Evolutionary conservation across 768 basidiomycete species (phyloP).

Genomic region (Mycena epipterygia): DNA sequence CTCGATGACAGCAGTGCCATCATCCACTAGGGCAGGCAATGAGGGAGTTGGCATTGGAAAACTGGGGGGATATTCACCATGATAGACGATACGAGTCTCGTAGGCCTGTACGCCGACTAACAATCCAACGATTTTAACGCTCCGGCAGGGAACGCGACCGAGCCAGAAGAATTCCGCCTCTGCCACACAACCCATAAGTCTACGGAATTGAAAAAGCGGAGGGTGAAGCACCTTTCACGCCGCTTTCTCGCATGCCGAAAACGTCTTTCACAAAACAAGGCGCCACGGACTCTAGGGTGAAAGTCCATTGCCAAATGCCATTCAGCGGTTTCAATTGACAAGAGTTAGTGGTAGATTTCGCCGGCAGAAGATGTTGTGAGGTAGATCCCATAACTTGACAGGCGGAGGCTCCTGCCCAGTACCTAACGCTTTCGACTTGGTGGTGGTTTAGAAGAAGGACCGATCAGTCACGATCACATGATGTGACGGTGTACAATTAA

Average conservation of each 20-base stretch:
- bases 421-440: no score
- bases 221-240: slow-evolving; percentile 44
- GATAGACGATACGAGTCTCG: slow-evolving; percentile 73
- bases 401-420: no score
- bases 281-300: slow-evolving; percentile 65
- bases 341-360: no score
- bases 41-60: not conserved
- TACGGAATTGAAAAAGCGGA: slow-evolving; percentile 5
- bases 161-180: slow-evolving; percentile 84
- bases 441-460: no score
- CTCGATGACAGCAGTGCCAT: slow-evolving; percentile 81
- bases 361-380: not conserved
- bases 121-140: slow-evolving; percentile 70
- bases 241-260: slow-evolving; percentile 57
- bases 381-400: not conserved
- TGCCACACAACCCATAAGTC: slow-evolving; percentile 14
- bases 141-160: slow-evolving; percentile 78
- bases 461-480: slow-evolving; percentile 4
- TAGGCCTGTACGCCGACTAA: slow-evolving; percentile 73
- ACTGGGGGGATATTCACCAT: slow-evolving; percentile 56
- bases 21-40: slow-evolving; percentile 68
- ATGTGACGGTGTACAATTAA: no score
- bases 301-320: slow-evolving; percentile 65
- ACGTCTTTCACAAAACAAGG: slow-evolving; percentile 70
- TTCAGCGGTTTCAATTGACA: not conserved